phyloP scores from a whole-genome alignment of 208 protist genomes.

The Trypanosoma avium region DNA sequence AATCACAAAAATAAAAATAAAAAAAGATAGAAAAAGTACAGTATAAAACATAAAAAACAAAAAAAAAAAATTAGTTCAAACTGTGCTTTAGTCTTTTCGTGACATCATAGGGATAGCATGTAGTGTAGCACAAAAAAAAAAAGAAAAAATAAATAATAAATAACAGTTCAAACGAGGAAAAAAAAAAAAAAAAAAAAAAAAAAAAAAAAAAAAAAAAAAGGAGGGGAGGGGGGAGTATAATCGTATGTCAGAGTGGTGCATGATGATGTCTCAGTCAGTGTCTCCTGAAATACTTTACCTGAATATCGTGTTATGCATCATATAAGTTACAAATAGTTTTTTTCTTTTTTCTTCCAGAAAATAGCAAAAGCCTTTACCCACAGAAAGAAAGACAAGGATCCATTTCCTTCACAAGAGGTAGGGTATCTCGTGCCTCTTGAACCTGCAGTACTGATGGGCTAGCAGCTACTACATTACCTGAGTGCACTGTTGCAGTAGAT shows the following conservation, averaged over 20 bases:
- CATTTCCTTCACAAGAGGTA: no score
- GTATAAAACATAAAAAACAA: neutral
- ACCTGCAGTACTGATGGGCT: constrained; percentile 11
- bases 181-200: neutral
- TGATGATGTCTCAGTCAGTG: constrained; percentile 36
- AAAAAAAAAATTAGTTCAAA: constrained; percentile 20
- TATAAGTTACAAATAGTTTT: neutral
- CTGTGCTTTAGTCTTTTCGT: constrained; percentile 26
- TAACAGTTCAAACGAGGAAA: neutral
- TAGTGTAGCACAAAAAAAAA: neutral
- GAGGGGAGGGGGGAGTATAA: no score
- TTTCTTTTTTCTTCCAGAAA: no score
- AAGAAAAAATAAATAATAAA: no score
- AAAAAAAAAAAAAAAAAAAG: no score
- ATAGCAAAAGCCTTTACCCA: no score
- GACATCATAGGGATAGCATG: neutral
- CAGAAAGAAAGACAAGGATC: no score
- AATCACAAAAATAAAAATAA: constrained; percentile 10
- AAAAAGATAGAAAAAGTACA: constrained; percentile 19
- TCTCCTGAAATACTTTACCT: constrained; percentile 22
- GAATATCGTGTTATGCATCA: constrained; percentile 36
- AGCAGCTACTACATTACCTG: constrained; percentile 20
- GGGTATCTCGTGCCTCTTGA: constrained; percentile 24
- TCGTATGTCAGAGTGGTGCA: constrained; percentile 31
- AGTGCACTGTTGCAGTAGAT: constrained; percentile 4